These are phyloP conservation scores for Scutellospora calospora DNA, from an alignment of 371 early-diverging fungal species.

Conservation along the genomic window DNA sequence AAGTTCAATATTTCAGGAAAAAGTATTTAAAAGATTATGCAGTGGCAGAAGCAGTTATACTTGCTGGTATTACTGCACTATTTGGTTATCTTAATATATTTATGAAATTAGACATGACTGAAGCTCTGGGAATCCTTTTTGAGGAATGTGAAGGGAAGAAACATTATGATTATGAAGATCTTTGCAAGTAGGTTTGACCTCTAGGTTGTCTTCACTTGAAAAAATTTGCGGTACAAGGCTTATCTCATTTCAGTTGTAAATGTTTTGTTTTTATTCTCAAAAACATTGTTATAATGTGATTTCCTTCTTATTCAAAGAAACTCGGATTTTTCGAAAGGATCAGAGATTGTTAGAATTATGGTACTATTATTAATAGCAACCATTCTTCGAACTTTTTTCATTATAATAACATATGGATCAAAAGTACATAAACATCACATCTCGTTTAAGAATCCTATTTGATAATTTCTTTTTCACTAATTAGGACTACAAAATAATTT, in stretches of 20 bases:
- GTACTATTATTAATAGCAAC: conserved; percentile 69
- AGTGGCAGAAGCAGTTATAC: conserved; percentile 74
- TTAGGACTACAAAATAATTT: neutral
- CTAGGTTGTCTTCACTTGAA: too few species aligned
- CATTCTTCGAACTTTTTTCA: conserved; percentile 69
- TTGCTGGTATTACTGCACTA: conserved; percentile 79
- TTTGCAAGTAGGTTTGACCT: conserved; percentile 62
- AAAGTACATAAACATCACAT: conserved; percentile 49
- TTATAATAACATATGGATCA: conserved; percentile 81
- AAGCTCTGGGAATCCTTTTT: conserved; percentile 80
- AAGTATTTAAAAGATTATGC: conserved; percentile 61
- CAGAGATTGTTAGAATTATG: conserved; percentile 60
- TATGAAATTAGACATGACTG: conserved; percentile 77
- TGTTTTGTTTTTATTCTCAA: too few species aligned
- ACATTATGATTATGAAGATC: conserved; percentile 62
- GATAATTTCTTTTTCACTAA: neutral
- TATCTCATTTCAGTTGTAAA: too few species aligned
- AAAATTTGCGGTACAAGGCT: too few species aligned
- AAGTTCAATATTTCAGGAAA: conserved; percentile 71
- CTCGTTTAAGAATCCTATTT: neutral
- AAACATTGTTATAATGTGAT: neutral
- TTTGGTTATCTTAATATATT: conserved; percentile 81
- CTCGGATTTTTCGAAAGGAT: conserved; percentile 27
- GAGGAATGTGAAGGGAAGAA: conserved; percentile 76
- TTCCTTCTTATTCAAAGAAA: conserved; percentile 35